A percentile compares a stretch with the other conserved stretches of the same genome.
phyloP scores from a whole-genome alignment of 768 basidiomycete species.

The Kwoniella europaea region DNA sequence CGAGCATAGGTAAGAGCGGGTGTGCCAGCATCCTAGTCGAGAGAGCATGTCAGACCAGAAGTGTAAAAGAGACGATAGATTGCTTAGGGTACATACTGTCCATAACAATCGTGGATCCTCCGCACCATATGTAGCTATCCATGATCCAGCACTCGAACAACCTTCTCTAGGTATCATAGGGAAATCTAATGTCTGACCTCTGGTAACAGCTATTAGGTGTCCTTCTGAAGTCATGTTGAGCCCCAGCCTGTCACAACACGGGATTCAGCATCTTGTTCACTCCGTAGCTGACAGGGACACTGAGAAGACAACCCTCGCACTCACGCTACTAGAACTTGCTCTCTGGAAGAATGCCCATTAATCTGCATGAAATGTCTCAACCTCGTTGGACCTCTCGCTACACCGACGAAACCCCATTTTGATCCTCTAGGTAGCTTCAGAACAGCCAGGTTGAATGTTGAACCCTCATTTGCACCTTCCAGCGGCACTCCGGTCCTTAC shows the following conservation, averaged over 20 bases:
- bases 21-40: constrained; percentile 17
- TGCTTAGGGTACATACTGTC: constrained; percentile 18
- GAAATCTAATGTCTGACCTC: constrained; percentile 24
- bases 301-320: background rate
- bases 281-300: background rate
- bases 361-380: constrained; percentile 21
- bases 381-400: constrained; percentile 25
- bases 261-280: background rate
- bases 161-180: constrained; percentile 26
- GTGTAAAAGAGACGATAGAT: background rate
- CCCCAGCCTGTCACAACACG: background rate
- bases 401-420: constrained; percentile 27
- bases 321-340: constrained; percentile 29
- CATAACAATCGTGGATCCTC: constrained; percentile 30
- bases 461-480: constrained; percentile 12
- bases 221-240: constrained; percentile 27
- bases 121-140: constrained; percentile 22
- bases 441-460: constrained; percentile 23
- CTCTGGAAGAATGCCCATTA: constrained; percentile 20
- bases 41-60: background rate
- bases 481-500: constrained; percentile 1
- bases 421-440: constrained; percentile 20
- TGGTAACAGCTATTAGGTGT: constrained; percentile 15
- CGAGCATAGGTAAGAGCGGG: constrained; percentile 16
- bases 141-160: constrained; percentile 7